Base-by-base conservation (phyloP, 352 stramenopile genomes). In the Lagenidium giganteum region DNA sequence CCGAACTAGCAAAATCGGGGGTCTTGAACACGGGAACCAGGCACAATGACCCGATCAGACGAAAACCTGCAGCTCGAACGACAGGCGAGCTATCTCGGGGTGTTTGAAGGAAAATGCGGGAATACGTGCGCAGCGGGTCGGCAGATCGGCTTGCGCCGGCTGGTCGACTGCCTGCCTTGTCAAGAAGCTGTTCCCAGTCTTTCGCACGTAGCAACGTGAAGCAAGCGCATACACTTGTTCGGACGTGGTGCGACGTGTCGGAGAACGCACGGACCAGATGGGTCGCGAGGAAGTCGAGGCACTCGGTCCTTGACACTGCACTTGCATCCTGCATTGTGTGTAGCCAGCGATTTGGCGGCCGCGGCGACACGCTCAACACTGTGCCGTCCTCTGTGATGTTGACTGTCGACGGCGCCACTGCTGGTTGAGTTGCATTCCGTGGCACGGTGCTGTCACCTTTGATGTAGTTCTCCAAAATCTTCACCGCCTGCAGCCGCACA, bases 391-490 rank as follows among this genome's bases (percentile, higher is more conserved):
- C n/a, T n/a, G n/a, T n/a, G n/a, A n/a, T n/a, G n/a, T n/a, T n/a
- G n/a, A n/a, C n/a, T n/a, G n/a, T n/a, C n/a, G n/a, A n/a, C n/a
- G n/a, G n/a, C n/a, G n/a, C n/a, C n/a, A n/a, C n/a, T n/a, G n/a
- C n/a, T n/a, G n/a, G n/a, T n/a, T n/a, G 11, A 22, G 31, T 17
- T 11, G 25, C 13, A 16, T 12, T n/a, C 8, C n/a, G 8, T 18
- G 16, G 12, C n/a, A 38, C 12, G 12, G 20, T 16, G 20, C 32
- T 32, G 13, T 45, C 38, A 13, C 79, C 80, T 41, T 93, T 87
- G 49, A 94, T 87, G 48, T 94, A 92, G 42, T 92, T 91, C 43
- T 94, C 82, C 42, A 94, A 28, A 31, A 94, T 89, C 42, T 94
- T 94, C 3, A 94, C 72, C 1, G 82, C 82, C 71, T 94, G 82